Evolutionary conservation across 1,139 yeast species (phyloP).

Genomic region (Suhomyces wounanorum): DNA sequence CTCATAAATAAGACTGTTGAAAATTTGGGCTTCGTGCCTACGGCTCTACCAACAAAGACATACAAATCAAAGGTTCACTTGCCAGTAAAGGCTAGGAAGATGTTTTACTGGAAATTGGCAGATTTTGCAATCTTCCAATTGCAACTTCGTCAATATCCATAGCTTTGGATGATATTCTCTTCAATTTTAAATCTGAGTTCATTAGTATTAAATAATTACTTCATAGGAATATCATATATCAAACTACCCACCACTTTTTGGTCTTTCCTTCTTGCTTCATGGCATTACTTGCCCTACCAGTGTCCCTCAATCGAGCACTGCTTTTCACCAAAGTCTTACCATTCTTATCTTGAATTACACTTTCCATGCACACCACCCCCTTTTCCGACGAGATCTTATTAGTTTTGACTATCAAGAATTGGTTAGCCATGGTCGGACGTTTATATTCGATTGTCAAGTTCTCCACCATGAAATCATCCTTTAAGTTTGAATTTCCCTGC

Average conservation of each 20-base stretch:
- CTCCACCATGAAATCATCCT: constrained; percentile 49
- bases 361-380: constrained; percentile 28
- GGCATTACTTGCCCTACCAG: constrained; percentile 35
- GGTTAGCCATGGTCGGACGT: constrained; percentile 78
- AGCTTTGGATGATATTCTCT: too few species aligned
- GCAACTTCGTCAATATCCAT: neutral
- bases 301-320: constrained; percentile 39
- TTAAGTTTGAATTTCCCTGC: constrained; percentile 30
- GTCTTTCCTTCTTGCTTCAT: neutral
- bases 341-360: constrained; percentile 35
- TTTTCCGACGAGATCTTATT: constrained; percentile 34
- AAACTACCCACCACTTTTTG: constrained; percentile 3
- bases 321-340: constrained; percentile 43
- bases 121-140: too few species aligned
- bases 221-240: neutral
- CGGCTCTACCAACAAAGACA: too few species aligned
- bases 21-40: too few species aligned
- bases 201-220: neutral
- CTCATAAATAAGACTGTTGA: too few species aligned
- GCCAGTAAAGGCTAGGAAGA: too few species aligned
- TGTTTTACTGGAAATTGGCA: too few species aligned
- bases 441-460: constrained; percentile 59
- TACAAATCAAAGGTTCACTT: too few species aligned
- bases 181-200: neutral
- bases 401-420: constrained; percentile 69